Evolutionary conservation across 2,329 filamentous ascomycete species (phyloP).

Genomic region (Chaetothyriales sp.): DNA sequence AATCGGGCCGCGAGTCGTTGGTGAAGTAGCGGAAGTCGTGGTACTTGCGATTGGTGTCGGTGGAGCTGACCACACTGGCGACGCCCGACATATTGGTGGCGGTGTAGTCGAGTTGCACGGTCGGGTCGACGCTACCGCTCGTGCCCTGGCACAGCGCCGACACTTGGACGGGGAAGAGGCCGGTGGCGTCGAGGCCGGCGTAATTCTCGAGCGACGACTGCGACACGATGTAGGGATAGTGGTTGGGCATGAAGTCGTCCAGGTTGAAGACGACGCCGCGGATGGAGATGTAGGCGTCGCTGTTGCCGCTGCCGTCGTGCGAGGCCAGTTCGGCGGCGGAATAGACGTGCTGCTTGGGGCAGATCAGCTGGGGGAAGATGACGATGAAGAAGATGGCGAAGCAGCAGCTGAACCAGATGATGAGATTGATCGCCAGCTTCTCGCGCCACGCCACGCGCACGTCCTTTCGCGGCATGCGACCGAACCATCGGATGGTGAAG

Average conservation of each 20-base stretch:
- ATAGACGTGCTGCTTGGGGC: constrained; percentile 80
- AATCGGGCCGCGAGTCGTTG: constrained; percentile 72
- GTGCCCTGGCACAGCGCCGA: constrained; percentile 76
- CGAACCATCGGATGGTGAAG: constrained; percentile 60
- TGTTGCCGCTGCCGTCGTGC: constrained; percentile 56
- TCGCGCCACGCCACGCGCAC: constrained; percentile 89
- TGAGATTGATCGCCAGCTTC: constrained; percentile 92
- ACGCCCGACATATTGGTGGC: constrained; percentile 60
- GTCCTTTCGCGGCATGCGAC: constrained; percentile 83
- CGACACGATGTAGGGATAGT: constrained; percentile 60
- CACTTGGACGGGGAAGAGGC: constrained; percentile 86
- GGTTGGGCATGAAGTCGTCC: constrained; percentile 54
- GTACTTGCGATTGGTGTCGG: constrained; percentile 63
- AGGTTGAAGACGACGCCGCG: constrained; percentile 85
- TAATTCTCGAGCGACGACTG: constrained; percentile 59
- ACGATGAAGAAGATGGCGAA: constrained; percentile 80
- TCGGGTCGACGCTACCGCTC: constrained; percentile 50
- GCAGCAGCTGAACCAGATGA: constrained; percentile 81
- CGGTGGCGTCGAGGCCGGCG: constrained; percentile 73
- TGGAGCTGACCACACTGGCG: constrained; percentile 48
- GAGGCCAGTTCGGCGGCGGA: constrained; percentile 61
- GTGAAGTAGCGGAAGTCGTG: constrained; percentile 85
- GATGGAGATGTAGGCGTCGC: constrained; percentile 59
- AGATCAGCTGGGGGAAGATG: constrained; percentile 73
- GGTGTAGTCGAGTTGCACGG: constrained; percentile 75